These are phyloP conservation scores for Pseudomassariella vexata DNA, from an alignment of 2,329 filamentous ascomycete genomes.

Conservation along the genomic window DNA sequence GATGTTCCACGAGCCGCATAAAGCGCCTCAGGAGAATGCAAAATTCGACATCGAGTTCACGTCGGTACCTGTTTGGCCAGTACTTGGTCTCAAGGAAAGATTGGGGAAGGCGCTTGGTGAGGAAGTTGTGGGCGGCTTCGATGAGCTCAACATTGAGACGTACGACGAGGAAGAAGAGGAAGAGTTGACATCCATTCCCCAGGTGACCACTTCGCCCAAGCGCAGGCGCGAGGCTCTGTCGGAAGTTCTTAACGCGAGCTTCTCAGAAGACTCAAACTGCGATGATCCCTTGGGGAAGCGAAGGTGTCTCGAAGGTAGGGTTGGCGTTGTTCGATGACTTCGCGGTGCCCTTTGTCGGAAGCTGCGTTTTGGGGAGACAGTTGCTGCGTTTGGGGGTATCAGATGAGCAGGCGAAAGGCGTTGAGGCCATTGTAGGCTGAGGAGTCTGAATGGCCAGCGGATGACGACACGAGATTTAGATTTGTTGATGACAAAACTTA, in stretches of 20 bases:
- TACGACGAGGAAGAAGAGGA: conserved; percentile 32
- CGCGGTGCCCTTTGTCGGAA: no score
- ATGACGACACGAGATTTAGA: no score
- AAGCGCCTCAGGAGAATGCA: conserved; percentile 24
- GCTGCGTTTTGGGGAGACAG: no score
- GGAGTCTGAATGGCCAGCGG: no score
- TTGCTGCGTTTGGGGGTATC: no score
- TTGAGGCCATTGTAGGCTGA: no score
- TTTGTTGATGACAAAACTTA: no score
- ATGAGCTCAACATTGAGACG: conserved; percentile 36
- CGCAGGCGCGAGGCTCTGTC: conserved; percentile 19
- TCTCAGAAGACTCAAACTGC: conserved; percentile 19
- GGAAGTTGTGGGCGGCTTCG: conserved; percentile 41
- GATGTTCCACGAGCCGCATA: conserved; percentile 43
- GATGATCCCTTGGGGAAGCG: conserved; percentile 16
- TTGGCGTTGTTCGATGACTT: conserved; percentile 23
- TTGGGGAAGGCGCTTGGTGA: conserved; percentile 46
- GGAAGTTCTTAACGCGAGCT: conserved; percentile 24
- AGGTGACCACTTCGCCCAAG: conserved; percentile 12
- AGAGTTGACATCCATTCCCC: conserved; percentile 7
- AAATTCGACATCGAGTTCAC: conserved; percentile 41
- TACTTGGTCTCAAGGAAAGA: conserved; percentile 49
- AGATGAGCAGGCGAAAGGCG: no score
- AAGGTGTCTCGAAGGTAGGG: conserved; percentile 19
- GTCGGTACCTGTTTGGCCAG: conserved; percentile 47